Percentiles rank a stretch among this genome's conserved stretches.
These are phyloP conservation scores for Bipolaris oryzae DNA, from an alignment of 2,329 filamentous ascomycete genomes.

Conservation along the genomic window DNA sequence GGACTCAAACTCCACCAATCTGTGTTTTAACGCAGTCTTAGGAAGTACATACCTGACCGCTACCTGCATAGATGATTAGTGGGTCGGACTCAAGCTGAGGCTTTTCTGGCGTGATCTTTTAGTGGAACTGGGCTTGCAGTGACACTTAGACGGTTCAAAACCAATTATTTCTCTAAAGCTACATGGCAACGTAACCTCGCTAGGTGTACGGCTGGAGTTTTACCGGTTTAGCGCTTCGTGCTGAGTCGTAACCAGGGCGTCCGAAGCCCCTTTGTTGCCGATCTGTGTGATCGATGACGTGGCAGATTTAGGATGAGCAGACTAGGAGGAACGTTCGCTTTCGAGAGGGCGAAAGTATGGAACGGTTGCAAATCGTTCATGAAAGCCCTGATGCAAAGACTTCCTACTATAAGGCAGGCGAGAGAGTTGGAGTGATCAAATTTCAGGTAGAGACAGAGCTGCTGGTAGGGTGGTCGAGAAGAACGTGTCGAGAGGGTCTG, in stretches of 20 bases:
- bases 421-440: background rate
- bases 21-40: no score
- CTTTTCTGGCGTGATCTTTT: slow-evolving; percentile 12
- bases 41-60: slow-evolving; percentile 7
- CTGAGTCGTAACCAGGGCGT: slow-evolving; percentile 17
- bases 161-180: slow-evolving; percentile 1
- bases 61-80: slow-evolving; percentile 8
- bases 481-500: background rate
- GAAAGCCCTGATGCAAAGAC: background rate
- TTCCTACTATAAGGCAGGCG: background rate
- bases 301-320: slow-evolving; percentile 7
- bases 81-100: slow-evolving; percentile 9
- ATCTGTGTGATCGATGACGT: slow-evolving; percentile 14
- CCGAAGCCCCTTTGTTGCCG: slow-evolving; percentile 11
- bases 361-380: background rate
- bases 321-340: slow-evolving; percentile 1
- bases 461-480: background rate
- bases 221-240: slow-evolving; percentile 4
- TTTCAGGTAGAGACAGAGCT: slow-evolving; percentile 1
- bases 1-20: no score
- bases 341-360: slow-evolving; percentile 2
- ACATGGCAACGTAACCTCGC: background rate
- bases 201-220: slow-evolving; percentile 2
- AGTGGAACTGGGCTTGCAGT: slow-evolving; percentile 8
- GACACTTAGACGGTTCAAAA: slow-evolving; percentile 1